Evolutionary conservation across 2,329 filamentous ascomycete species (phyloP).

Genomic region (Pseudogymnoascus sp.): DNA sequence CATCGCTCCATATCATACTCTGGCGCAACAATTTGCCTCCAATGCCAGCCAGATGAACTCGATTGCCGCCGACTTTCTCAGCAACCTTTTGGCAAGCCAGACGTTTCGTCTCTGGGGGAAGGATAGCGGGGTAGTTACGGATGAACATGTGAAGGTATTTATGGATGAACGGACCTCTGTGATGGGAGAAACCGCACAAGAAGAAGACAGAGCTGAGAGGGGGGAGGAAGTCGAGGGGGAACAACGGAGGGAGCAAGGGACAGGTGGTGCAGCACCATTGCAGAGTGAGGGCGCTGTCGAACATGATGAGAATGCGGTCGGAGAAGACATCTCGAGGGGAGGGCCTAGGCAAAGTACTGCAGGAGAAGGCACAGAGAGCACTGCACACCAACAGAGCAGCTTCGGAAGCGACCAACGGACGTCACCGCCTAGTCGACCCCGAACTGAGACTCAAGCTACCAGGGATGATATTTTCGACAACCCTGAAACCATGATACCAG

Average conservation of each 20-base stretch:
- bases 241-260: not conserved
- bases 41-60: not conserved
- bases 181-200: not conserved
- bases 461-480: not conserved
- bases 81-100: conserved; percentile 1
- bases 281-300: not conserved
- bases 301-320: not conserved
- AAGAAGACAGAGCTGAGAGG: not conserved
- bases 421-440: not conserved
- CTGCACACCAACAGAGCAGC: not conserved
- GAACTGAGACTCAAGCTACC: not conserved
- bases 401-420: not conserved
- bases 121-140: not conserved
- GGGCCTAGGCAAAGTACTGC: not conserved
- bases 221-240: not conserved
- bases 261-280: not conserved
- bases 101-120: not conserved
- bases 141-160: not conserved
- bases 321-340: not conserved
- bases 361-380: not conserved
- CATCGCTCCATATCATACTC: not conserved
- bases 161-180: not conserved
- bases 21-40: not conserved
- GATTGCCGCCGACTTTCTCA: conserved; percentile 3
- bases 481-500: not conserved